phyloP scores from a whole-genome alignment of 176 grass and related monocot species.

The Tillandsia leiboldiana region DNA sequence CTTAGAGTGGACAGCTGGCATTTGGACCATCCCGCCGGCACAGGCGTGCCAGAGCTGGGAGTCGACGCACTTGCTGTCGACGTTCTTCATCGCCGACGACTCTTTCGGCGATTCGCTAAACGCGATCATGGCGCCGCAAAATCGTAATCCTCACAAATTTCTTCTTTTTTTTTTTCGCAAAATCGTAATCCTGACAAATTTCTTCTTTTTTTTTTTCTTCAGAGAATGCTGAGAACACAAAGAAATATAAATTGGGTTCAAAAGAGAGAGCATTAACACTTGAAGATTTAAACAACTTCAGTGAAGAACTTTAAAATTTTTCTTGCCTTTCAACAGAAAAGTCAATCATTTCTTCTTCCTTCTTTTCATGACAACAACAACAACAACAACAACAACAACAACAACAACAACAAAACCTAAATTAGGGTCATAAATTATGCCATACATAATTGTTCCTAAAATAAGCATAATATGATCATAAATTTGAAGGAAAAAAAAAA shows the following conservation, averaged over 20 bases:
- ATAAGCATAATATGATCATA: too few relatives aligned
- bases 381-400: not conserved
- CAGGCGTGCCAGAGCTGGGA: conserved; percentile 90
- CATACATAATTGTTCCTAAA: too few relatives aligned
- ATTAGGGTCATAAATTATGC: too few relatives aligned
- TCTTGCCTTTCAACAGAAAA: not conserved
- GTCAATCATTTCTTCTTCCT: not conserved
- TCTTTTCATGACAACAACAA: not conserved
- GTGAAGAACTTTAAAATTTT: not conserved
- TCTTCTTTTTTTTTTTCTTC: not conserved
- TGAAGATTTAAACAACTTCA: not conserved
- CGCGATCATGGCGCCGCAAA: conserved; percentile 24
- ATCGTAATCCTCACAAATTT: not conserved
- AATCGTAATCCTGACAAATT: not conserved
- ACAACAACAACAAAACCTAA: not conserved
- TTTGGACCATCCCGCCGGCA: conserved; percentile 79
- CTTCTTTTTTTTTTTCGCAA: not conserved
- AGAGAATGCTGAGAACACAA: not conserved
- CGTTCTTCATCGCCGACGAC: conserved; percentile 13
- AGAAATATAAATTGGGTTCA: not conserved
- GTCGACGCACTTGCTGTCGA: conserved; percentile 36
- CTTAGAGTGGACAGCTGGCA: conserved; percentile 62
- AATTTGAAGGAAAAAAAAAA: too few relatives aligned
- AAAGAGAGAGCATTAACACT: not conserved
- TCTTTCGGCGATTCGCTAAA: conserved; percentile 30